A percentile compares a stretch with the other conserved stretches of the same genome.
phyloP scores from a whole-genome alignment of 2,329 filamentous ascomycete species.

The Trichoderma breve region DNA sequence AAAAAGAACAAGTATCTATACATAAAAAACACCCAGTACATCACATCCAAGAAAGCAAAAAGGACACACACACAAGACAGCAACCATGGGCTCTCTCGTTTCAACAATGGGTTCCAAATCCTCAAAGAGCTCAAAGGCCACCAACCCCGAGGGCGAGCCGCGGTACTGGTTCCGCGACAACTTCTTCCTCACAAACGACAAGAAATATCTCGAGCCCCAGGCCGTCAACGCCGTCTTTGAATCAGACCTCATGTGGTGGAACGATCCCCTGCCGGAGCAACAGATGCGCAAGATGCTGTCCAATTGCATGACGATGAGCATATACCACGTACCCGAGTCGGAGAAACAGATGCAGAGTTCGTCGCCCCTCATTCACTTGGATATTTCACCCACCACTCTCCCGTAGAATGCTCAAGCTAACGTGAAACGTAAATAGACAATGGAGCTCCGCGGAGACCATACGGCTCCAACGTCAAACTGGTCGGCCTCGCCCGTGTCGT shows the following conservation, averaged over 20 bases:
- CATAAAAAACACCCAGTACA: not conserved
- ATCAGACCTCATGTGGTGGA: constrained; percentile 61
- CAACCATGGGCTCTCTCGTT: constrained; percentile 15
- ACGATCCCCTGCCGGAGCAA: constrained; percentile 48
- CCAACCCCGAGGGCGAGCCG: constrained; percentile 33
- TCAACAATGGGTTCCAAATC: constrained; percentile 25
- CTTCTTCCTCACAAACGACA: constrained; percentile 62
- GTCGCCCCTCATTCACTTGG: constrained; percentile 23
- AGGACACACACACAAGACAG: not conserved
- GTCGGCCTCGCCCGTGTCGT: constrained; percentile 54
- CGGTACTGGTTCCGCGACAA: constrained; percentile 51
- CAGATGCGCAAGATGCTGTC: constrained; percentile 52
- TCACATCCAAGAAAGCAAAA: not conserved
- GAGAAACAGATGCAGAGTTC: constrained; percentile 40
- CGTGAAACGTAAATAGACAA: constrained; percentile 27
- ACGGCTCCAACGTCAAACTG: constrained; percentile 35
- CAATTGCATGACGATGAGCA: constrained; percentile 58
- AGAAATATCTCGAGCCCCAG: constrained; percentile 51
- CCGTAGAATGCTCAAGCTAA: not conserved
- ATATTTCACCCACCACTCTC: not conserved
- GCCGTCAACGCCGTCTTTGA: constrained; percentile 55
- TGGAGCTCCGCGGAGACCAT: constrained; percentile 31
- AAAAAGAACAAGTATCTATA: not conserved
- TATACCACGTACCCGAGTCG: constrained; percentile 49
- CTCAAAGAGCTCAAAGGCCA: constrained; percentile 18